Evolutionary conservation across 768 basidiomycete species (phyloP), one percentile per base, ranked within the genome.

Genomic region (Jaapia argillacea): DNA sequence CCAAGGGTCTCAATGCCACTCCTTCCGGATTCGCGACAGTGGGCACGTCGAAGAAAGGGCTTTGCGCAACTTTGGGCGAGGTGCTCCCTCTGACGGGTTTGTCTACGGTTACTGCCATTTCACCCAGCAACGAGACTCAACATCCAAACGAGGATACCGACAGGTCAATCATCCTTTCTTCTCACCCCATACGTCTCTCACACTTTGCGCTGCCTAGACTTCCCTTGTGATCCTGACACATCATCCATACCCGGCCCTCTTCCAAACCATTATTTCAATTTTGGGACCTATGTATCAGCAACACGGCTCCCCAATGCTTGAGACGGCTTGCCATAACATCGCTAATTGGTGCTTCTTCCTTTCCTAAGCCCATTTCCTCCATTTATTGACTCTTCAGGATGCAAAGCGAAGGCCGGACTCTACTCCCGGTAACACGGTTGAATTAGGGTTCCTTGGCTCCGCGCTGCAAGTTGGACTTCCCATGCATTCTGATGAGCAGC

Each of bases 301-400:
- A 20, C 85, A 90, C 48, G 89, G 86, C 3, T 70, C 75, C 4
- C 72, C 85, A 1, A 91, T 89, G 71, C 66, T 92, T 3, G 89
- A 94, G 60, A 75, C 81, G 1, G 87, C 88, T 2, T 91, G 87
- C 56, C 77, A 92, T 53, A 85, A 86, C 47, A 82, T 91, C 21
- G 76, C 86, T 4, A 77, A 71, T 47, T 96, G 90, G 90, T 92
- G 65, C 61, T 77, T 63, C 23, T 16, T 39, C 39, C 24, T 23
- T 36, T 26, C 16, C 14, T 35, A 40, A 42, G 43, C 7, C 31
- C 16, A 24, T 41, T 37, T 42, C 35, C 4, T 38, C 35, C 16
- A 28, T 39, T 36, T 45, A 10, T 18, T n/a, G 45, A 35, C 41
- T 28, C 45, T 41, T 41, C 55, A 44, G 36, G n/a, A 52, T 54